Conservation (phyloP, 2,329 filamentous ascomycete species). For the Trichoderma koningii region DNA sequence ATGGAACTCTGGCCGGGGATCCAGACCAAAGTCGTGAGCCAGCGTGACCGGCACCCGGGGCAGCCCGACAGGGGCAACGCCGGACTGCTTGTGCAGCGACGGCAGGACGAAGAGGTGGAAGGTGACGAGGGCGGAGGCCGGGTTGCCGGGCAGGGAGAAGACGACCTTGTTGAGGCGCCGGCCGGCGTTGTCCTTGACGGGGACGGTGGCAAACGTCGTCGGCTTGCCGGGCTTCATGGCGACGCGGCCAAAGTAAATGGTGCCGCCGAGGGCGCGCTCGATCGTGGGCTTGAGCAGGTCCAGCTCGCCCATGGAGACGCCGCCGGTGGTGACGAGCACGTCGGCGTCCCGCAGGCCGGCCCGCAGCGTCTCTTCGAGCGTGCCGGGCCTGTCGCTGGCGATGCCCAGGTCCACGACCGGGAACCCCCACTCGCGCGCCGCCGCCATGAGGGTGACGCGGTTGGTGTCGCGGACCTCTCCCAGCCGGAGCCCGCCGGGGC, state of each 20-base stretch:
- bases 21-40: slow-evolving; percentile 71
- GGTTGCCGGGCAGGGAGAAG: slow-evolving; percentile 92
- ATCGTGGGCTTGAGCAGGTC: slow-evolving; percentile 96
- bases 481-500: slow-evolving; percentile 61
- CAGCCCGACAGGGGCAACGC: slow-evolving; percentile 67
- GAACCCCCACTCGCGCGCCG: slow-evolving; percentile 73
- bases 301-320: slow-evolving; percentile 96
- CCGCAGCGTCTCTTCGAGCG: slow-evolving; percentile 76
- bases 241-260: slow-evolving; percentile 94
- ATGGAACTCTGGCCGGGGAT: slow-evolving; percentile 87
- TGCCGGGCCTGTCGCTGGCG: slow-evolving; percentile 69
- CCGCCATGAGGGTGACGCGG: slow-evolving; percentile 80
- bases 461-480: slow-evolving; percentile 96
- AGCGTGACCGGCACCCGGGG: slow-evolving; percentile 71
- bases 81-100: slow-evolving; percentile 74
- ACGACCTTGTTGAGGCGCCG: slow-evolving; percentile 67
- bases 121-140: slow-evolving; percentile 88
- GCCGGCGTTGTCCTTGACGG: slow-evolving; percentile 61
- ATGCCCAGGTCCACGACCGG: slow-evolving; percentile 84
- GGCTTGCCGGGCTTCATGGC: slow-evolving; percentile 98
- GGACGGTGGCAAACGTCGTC: slow-evolving; percentile 91
- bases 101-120: slow-evolving; percentile 94
- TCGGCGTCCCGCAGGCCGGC: slow-evolving; percentile 73
- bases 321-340: slow-evolving; percentile 86
- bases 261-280: slow-evolving; percentile 84